Evolutionary conservation across 345 rosid species (phyloP), one percentile per base, ranked within the genome.

Genomic region (Physaria fendleri): DNA sequence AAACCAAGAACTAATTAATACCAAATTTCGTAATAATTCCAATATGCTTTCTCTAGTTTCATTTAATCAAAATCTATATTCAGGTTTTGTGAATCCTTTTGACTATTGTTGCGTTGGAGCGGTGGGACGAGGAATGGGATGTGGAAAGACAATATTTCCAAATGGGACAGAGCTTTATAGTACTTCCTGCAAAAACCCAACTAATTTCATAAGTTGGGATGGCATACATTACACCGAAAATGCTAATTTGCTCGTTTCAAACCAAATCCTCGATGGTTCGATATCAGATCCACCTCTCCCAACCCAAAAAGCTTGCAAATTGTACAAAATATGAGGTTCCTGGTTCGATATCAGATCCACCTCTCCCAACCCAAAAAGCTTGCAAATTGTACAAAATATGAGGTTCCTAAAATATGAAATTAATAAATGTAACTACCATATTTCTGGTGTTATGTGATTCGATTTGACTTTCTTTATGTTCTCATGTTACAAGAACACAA

Each of bases 171-270:
- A 61, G 28, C 80, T 73, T 30, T 85, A 79, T 57, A 87, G 87
- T 8, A 62, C 76, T 50, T 80, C 95, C 0, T 86, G 95, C 58
- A 21, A 64, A 37, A 52, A 77, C 57, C 93, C 85, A 20, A 72
- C 69, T 11, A 68, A 6, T 56, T 83, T 77, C 66, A 64, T 87
- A 16, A 86, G 87, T 68, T 90, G 97, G 88, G 95, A 90, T 72
- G 95, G 88, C 2, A 76, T 84, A 58, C 93, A 84, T 74, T 86
- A 79, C 71, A 47, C 85, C 0, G 66, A 82, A 62, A 85, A 90
- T 1, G 85, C 87, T 2, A 85, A 87, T 53, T 33, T 44, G 56
- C 76, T 79, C 73, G 54, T 87, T 11, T 79, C 81, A 8, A 63
- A 54, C 3, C 72, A 28, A 5, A 81, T 87, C 45, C 70, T 87